A percentile compares a stretch with the other conserved stretches of the same genome.
These are phyloP conservation scores for Candida ovalis DNA, from an alignment of 805 yeast genomes.

Conservation along the genomic window DNA sequence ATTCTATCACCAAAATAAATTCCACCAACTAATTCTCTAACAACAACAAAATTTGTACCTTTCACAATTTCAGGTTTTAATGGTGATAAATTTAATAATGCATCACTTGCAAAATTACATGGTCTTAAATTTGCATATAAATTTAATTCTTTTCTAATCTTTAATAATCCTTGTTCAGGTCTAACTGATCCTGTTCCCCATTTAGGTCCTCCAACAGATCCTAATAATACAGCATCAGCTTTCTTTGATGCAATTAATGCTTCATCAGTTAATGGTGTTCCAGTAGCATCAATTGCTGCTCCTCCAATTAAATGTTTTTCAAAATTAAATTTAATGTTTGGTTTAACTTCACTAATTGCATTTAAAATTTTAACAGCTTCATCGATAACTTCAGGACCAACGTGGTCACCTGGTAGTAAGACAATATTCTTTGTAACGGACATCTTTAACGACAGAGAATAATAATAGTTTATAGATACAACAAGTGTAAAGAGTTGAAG, in stretches of 20 bases:
- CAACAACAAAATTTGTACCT: conserved; percentile 91
- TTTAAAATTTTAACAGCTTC: conserved; percentile 91
- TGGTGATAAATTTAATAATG: conserved; percentile 82
- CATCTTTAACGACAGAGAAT: no score
- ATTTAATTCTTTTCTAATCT: conserved; percentile 91
- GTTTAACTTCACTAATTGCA: conserved; percentile 62
- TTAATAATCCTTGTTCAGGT: conserved; percentile 94
- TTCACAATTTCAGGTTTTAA: conserved; percentile 77
- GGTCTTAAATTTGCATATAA: conserved; percentile 97
- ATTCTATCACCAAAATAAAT: conserved; percentile 94
- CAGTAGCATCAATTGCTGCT: conserved; percentile 97
- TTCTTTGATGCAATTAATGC: conserved; percentile 77
- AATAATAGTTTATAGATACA: no score
- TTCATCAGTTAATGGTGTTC: conserved; percentile 83
- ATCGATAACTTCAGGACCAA: conserved; percentile 82
- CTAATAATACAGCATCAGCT: conserved; percentile 93
- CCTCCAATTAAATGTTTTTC: conserved; percentile 91
- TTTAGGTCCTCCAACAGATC: conserved; percentile 99
- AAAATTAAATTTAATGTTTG: conserved; percentile 65
- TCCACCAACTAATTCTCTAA: conserved; percentile 96
- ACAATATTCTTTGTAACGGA: conserved; percentile 61
- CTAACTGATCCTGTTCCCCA: conserved; percentile 98
- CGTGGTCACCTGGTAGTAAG: conserved; percentile 94
- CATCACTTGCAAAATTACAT: conserved; percentile 85
- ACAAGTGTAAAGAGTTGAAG: no score